phyloP scores from a whole-genome alignment of 192 early-diverging fungal genomes.

The Backusella morwellensis region DNA sequence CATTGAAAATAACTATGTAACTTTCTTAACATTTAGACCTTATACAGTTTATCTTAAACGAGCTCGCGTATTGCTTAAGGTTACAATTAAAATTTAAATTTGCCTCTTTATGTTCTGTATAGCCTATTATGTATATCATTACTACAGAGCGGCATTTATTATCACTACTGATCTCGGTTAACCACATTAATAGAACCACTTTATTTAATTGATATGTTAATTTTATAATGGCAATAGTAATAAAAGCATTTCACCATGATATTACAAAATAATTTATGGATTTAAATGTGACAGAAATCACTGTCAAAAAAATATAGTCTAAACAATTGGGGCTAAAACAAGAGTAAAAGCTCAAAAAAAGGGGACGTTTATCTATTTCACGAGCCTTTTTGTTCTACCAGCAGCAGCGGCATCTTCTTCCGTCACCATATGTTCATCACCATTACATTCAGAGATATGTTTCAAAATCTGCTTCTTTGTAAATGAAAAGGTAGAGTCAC shows the following conservation, averaged over 20 bases:
- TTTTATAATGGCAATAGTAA: neutral
- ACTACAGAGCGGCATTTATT: neutral
- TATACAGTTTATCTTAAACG: neutral
- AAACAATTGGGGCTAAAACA: neutral
- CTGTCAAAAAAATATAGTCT: neutral
- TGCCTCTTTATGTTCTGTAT: neutral
- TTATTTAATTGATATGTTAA: neutral
- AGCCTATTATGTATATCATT: neutral
- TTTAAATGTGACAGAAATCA: neutral
- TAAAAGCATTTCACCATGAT: neutral
- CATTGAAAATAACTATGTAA: neutral
- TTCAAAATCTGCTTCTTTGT: constrained; percentile 22
- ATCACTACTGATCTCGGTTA: neutral
- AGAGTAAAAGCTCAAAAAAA: neutral
- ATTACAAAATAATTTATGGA: neutral
- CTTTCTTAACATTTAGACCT: neutral
- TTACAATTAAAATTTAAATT: neutral
- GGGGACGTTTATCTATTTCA: neutral
- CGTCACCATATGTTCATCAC: neutral
- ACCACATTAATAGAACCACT: neutral
- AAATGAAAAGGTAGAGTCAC: constrained; percentile 22
- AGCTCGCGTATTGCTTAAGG: neutral
- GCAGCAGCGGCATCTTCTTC: neutral
- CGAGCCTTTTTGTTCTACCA: neutral
- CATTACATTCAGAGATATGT: constrained; percentile 15